Evolutionary conservation across 108 stramenopile genomes (phyloP).

Genomic region (Skeletonema costatum): DNA sequence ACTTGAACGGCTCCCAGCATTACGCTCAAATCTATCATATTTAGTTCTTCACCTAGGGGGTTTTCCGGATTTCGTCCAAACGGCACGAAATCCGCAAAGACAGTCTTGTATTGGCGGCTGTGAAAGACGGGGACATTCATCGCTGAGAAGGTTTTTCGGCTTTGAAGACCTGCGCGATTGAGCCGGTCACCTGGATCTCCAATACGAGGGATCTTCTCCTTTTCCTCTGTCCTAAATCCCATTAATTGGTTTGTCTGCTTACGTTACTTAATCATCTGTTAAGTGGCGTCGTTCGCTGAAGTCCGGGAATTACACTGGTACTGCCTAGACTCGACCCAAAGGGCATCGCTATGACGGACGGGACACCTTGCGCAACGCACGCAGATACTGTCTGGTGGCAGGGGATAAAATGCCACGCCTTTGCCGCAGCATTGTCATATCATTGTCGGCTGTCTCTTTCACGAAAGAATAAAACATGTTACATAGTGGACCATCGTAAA

Average conservation of each 20-base stretch:
- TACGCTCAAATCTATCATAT: slow-evolving; percentile 27
- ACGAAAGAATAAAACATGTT: slow-evolving; percentile 35
- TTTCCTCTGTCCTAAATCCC: slow-evolving; percentile 4
- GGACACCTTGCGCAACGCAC: slow-evolving; percentile 83
- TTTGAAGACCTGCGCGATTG: slow-evolving; percentile 66
- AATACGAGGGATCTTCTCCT: slow-evolving; percentile 29
- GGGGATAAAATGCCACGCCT: slow-evolving; percentile 4
- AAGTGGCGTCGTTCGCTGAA: slow-evolving; percentile 78
- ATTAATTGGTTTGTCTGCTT: slow-evolving; percentile 65
- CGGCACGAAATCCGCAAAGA: slow-evolving; percentile 79
- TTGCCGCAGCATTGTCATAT: slow-evolving; percentile 34
- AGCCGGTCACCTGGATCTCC: slow-evolving; percentile 63
- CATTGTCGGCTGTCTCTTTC: slow-evolving; percentile 19
- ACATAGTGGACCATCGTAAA: slow-evolving; percentile 36
- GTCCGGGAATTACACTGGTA: slow-evolving; percentile 85
- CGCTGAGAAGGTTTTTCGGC: slow-evolving; percentile 81
- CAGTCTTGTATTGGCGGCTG: slow-evolving; percentile 78
- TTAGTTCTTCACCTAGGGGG: slow-evolving; percentile 58
- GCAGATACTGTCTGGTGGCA: slow-evolving; percentile 23
- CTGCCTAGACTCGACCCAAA: slow-evolving; percentile 59
- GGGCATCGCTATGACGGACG: slow-evolving; percentile 46
- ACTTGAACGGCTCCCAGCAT: slow-evolving; percentile 20
- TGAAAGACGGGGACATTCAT: slow-evolving; percentile 90
- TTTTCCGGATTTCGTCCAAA: slow-evolving; percentile 84
- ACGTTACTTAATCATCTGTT: slow-evolving; percentile 90